phyloP scores from a whole-genome alignment of 1,284 basidiomycete species.

The Irpex sp. region DNA sequence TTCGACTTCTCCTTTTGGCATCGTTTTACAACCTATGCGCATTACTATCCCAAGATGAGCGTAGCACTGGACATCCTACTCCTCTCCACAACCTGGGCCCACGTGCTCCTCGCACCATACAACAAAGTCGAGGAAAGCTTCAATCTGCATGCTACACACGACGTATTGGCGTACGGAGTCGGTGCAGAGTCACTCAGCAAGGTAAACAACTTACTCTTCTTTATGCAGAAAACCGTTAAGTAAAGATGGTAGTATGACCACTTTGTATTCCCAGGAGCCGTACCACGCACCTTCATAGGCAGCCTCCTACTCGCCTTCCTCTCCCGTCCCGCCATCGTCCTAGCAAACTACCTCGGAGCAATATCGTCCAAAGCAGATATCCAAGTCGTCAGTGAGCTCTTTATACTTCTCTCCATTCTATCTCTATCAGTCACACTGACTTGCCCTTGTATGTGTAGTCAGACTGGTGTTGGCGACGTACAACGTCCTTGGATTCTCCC shows the following conservation, averaged over 20 bases:
- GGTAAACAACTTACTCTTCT: too few species aligned
- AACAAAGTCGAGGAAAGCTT: slow-evolving; percentile 98
- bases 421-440: too few species aligned
- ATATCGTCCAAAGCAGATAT: slow-evolving; percentile 51
- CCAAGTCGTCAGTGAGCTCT: slow-evolving; percentile 54
- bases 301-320: slow-evolving; percentile 58
- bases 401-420: background rate
- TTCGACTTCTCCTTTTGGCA: background rate
- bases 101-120: slow-evolving; percentile 79
- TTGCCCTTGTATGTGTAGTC: slow-evolving; percentile 37
- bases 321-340: slow-evolving; percentile 38
- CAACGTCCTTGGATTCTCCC: slow-evolving; percentile 62
- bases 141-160: slow-evolving; percentile 89
- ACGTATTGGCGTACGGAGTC: slow-evolving; percentile 77
- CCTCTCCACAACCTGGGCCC: slow-evolving; percentile 49
- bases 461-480: slow-evolving; percentile 69
- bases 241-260: slow-evolving; percentile 98
- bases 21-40: background rate
- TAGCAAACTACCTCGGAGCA: slow-evolving; percentile 36
- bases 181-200: slow-evolving; percentile 35
- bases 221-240: too few species aligned
- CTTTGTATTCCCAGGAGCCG: slow-evolving; percentile 80
- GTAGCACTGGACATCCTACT: slow-evolving; percentile 50
- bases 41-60: slow-evolving; percentile 24
- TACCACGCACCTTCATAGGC: slow-evolving; percentile 85